Evolutionary conservation across 495 filamentous ascomycete species (phyloP).

Genomic region (Neurospora cerealis): DNA sequence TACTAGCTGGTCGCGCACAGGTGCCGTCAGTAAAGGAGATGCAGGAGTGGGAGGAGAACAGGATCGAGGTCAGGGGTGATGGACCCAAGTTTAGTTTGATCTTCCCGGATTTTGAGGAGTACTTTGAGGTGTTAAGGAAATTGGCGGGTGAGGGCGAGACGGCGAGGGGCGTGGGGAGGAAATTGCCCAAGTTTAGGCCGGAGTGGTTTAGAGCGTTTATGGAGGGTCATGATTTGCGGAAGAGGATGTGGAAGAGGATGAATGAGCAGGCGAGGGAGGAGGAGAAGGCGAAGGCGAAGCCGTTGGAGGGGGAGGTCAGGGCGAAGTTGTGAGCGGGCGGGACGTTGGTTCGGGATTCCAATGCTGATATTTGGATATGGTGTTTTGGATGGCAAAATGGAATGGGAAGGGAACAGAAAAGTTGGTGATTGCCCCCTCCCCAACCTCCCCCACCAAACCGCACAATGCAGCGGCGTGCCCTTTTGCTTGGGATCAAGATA

Average conservation of each 20-base stretch:
- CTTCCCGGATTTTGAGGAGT: slow-evolving; percentile 44
- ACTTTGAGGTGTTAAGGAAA: slow-evolving; percentile 40
- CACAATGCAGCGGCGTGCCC: neutral
- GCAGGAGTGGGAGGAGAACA: slow-evolving; percentile 40
- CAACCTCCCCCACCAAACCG: neutral
- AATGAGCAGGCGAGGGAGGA: slow-evolving; percentile 23
- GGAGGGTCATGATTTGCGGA: slow-evolving; percentile 38
- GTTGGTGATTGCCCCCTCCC: neutral
- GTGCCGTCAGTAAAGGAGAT: slow-evolving; percentile 36
- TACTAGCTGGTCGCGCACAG: slow-evolving; percentile 26
- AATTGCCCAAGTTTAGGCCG: slow-evolving; percentile 36
- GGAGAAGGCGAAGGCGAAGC: neutral
- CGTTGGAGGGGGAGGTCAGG: neutral
- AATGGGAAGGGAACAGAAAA: neutral
- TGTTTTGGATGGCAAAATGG: neutral
- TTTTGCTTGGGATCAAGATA: neutral
- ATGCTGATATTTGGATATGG: neutral
- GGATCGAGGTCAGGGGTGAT: slow-evolving; percentile 41
- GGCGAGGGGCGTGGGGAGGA: slow-evolving; percentile 22
- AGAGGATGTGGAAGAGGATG: slow-evolving; percentile 37
- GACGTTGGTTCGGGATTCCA: neutral
- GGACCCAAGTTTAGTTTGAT: slow-evolving; percentile 39
- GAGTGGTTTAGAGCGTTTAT: slow-evolving; percentile 41
- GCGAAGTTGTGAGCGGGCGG: neutral
- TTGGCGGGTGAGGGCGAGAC: slow-evolving; percentile 37